These are phyloP conservation scores for Microdochium bolleyi DNA, from an alignment of 2,329 filamentous ascomycete species.

Conservation along the genomic window DNA sequence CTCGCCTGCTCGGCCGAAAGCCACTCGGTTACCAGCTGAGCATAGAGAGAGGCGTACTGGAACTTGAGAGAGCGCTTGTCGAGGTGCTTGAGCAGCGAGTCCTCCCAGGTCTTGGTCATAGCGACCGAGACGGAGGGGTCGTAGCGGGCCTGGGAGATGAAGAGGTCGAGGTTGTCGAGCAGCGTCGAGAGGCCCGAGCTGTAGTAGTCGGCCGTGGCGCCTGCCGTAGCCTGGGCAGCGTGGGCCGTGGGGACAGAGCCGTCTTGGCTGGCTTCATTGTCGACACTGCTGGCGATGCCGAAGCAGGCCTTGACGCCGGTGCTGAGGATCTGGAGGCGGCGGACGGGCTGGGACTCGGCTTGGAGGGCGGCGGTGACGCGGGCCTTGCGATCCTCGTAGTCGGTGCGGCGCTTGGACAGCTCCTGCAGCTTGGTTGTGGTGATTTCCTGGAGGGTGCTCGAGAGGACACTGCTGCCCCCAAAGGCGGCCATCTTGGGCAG, in stretches of 20 bases:
- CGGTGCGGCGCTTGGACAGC: slow-evolving; percentile 27
- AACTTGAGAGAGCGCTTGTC: slow-evolving; percentile 32
- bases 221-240: slow-evolving; percentile 12
- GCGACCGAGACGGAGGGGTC: slow-evolving; percentile 30
- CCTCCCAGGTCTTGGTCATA: slow-evolving; percentile 24
- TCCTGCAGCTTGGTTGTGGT: slow-evolving; percentile 35
- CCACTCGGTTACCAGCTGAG: slow-evolving; percentile 39
- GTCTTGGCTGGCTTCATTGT: slow-evolving; percentile 12
- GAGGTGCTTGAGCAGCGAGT: slow-evolving; percentile 26
- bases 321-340: slow-evolving; percentile 22
- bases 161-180: slow-evolving; percentile 29
- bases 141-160: slow-evolving; percentile 28
- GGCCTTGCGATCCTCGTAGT: slow-evolving; percentile 26
- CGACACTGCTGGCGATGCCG: slow-evolving; percentile 19
- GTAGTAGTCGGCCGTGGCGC: neutral
- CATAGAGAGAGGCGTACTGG: slow-evolving; percentile 34
- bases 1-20: slow-evolving; percentile 20
- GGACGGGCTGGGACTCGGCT: slow-evolving; percentile 13
- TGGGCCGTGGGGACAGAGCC: neutral
- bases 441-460: slow-evolving; percentile 32
- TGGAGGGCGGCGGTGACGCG: slow-evolving; percentile 18
- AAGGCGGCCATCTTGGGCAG: neutral
- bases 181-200: slow-evolving; percentile 8
- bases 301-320: slow-evolving; percentile 27
- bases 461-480: slow-evolving; percentile 25